Base-by-base conservation (phyloP, 306 rosid genomes). In the Lithocarpus polystachyus region DNA sequence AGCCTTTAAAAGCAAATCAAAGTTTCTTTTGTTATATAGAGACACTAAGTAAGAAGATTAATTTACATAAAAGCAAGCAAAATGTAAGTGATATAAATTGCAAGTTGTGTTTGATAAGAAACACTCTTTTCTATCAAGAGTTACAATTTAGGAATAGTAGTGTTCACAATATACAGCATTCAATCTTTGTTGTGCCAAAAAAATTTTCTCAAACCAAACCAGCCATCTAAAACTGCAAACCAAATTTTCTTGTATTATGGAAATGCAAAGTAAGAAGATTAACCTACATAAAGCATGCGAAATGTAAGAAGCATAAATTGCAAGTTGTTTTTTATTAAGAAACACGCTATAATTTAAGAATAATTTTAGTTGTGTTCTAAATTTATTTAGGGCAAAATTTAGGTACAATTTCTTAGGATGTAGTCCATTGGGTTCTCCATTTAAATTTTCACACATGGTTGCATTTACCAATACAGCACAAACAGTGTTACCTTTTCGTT, bases 131-230 rank as follows among this genome's bases (percentile, higher is more conserved):
- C 29, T 2, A 19, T 24, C 2, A 10, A 22, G 33, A 11, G 15
- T 60, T 24, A 12, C 6, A 3, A 23, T 12, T 12, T 59, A 59
- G 15, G 18, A 26, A 59, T 59, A 59, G 45, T 37, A 37, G 45
- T 86, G 99, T 84, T 96, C 99, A 79, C 99, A 79, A 93, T 90
- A 90, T 93, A 93, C 77, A 96, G 69, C 98, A 96, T 96, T 70
- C 98, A 88, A 70, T 93, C 99, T 89, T 96, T 7, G 98, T 96
- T 51, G 98, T 93, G 37, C 99, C 97, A 86, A 96, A 96, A 52
- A 97, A 40, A 75, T 90, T 96, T 80, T 96, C 99, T n/a, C 96
- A 91, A 77, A 96, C 99, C 80, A 96, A 60, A 24, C 99, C 98
- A 84, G 99, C 97, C 98, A 93, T 54, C 17, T 40, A 8, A 40